Evolutionary conservation across 768 basidiomycete genomes (phyloP).

Genomic region (Russula brevipes): DNA sequence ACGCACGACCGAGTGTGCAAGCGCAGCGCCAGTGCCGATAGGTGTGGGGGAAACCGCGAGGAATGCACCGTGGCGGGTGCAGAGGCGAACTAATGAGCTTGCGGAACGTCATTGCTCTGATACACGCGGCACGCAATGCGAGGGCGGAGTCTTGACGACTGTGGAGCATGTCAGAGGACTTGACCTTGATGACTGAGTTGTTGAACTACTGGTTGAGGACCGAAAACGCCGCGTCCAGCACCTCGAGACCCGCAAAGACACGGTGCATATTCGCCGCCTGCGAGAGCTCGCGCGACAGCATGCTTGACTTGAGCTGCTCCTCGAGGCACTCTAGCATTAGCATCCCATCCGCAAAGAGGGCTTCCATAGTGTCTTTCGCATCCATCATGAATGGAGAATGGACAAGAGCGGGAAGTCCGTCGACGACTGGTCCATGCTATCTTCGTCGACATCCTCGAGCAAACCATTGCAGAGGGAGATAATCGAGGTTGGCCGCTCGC

Average conservation of each 20-base stretch:
- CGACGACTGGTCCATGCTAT: slow-evolving; percentile 2
- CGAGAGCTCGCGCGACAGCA: slow-evolving; percentile 1
- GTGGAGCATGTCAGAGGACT: slow-evolving; percentile 1
- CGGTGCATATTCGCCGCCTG: neutral
- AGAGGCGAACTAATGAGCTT: neutral
- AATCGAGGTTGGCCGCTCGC: neutral
- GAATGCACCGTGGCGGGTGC: neutral
- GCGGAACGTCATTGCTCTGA: slow-evolving; percentile 7
- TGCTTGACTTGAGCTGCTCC: neutral
- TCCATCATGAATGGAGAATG: slow-evolving; percentile 2
- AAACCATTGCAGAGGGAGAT: slow-evolving; percentile 8
- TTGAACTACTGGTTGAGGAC: slow-evolving; percentile 1
- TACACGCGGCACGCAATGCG: slow-evolving; percentile 4
- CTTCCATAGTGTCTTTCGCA: neutral
- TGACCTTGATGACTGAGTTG: neutral
- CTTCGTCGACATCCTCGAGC: slow-evolving; percentile 1
- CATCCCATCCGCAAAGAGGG: slow-evolving; percentile 1
- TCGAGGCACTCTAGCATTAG: neutral
- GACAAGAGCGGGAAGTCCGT: slow-evolving; percentile 6
- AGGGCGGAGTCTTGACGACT: neutral
- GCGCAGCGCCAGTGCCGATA: neutral
- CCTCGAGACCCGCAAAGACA: slow-evolving; percentile 1
- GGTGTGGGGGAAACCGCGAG: neutral
- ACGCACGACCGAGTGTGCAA: neutral
- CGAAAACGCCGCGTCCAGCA: neutral